Base-by-base conservation (phyloP, 768 basidiomycete species). In the Boletus subcaerulescens region DNA sequence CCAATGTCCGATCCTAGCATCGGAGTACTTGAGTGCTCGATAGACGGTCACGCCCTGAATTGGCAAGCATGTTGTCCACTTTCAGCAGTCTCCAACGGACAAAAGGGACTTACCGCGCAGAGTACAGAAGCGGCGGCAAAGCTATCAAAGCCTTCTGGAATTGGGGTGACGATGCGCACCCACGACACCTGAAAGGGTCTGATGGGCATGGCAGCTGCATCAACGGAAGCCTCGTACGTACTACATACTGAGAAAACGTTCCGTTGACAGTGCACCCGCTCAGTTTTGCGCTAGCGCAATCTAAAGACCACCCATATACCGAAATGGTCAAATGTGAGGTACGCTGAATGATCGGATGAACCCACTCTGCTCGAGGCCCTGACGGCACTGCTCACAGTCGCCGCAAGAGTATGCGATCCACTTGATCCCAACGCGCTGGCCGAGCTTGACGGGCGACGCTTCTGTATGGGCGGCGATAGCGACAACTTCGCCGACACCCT, bases 401-500 rank as follows among this genome's bases (percentile, higher is more conserved):
- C 86, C 74, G 65, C 91, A 92, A 11, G 81, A 84, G 64, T 86
- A 77, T 1, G 87, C 87, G 14, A 88, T 73, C 86, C 86, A 89
- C 68, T 93, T 93, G 73, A 93, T 82, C 5, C 91, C 91, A 42
- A 93, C 90, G 13, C 87, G 80, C 50, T 91, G 84, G 18, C 91
- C 91, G 36, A 91, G 56, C 65, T 87, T 83, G 59, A 93, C 80
- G 0, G 83, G 81, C 12, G 80, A 83, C 45, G 75, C 51, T 20
- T 70, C 58, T 0, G 89, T 87, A 66, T 86, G 72, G 9, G 78
- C 75, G 22, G 83, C 91, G 61, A 94, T 89, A 24, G 91, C 92
- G 40, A 93, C 86, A 51, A 96, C 73, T 41, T 77, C 74, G 17
- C 93, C 91, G 13, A 91, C 89, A 59, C 91, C 92, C 72, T 93